Percentiles rank a stretch among this genome's conserved stretches.
phyloP scores from a whole-genome alignment of 2,329 filamentous ascomycete species.

The Aspergillus sp. region DNA sequence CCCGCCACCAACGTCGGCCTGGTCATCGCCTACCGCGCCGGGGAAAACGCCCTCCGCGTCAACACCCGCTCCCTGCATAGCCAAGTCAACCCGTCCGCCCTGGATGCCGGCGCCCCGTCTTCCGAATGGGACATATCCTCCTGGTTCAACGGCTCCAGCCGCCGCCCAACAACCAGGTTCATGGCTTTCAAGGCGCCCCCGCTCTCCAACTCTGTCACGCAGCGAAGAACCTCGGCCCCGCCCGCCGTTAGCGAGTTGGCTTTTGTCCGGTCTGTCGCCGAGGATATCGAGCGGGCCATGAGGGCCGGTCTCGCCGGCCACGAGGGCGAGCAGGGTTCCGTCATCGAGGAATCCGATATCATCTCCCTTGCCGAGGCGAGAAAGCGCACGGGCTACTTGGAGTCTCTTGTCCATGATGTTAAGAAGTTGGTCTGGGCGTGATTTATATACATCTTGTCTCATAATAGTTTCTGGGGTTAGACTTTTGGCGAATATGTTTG shows the following conservation, averaged over 20 bases:
- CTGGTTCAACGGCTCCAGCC: conserved; percentile 27
- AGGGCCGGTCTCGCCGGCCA: conserved; percentile 39
- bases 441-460: conserved; percentile 4
- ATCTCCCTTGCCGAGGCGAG: conserved; percentile 77
- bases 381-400: conserved; percentile 74
- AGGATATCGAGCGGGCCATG: conserved; percentile 64
- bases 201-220: conserved; percentile 20
- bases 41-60: conserved; percentile 63
- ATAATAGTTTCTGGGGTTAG: background rate
- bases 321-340: conserved; percentile 25
- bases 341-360: conserved; percentile 57
- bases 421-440: conserved; percentile 86
- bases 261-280: conserved; percentile 55
- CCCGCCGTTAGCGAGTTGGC: conserved; percentile 40
- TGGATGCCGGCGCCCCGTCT: conserved; percentile 16
- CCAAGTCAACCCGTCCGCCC: conserved; percentile 41
- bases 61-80: conserved; percentile 71
- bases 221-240: conserved; percentile 9
- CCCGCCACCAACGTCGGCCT: conserved; percentile 75
- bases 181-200: conserved; percentile 37
- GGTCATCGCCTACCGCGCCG: conserved; percentile 65
- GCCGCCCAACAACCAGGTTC: conserved; percentile 23
- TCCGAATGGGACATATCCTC: conserved; percentile 35
- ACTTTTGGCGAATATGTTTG: background rate
- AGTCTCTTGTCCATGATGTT: conserved; percentile 78